A percentile compares a stretch with the other conserved stretches of the same genome.
Conservation (phyloP, 352 stramenopile species). For the Pythium insidiosum region DNA sequence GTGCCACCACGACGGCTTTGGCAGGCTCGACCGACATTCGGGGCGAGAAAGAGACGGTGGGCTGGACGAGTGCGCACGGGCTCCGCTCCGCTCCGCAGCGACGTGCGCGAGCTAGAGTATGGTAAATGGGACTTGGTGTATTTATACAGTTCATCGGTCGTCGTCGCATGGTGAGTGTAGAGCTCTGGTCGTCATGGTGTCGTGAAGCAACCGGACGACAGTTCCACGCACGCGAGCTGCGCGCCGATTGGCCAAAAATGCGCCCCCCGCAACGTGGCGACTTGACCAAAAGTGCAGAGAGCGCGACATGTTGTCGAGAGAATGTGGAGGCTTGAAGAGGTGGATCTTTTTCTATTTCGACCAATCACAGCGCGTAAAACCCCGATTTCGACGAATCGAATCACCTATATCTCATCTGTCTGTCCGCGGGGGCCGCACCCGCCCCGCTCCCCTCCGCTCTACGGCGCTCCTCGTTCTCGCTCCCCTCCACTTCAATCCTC, state of each 20-base stretch:
- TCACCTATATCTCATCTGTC: neutral
- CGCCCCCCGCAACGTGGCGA: slow-evolving; percentile 6
- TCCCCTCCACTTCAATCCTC: slow-evolving; percentile 14
- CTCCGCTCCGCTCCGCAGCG: neutral
- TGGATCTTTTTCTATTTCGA: neutral
- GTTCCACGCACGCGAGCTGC: neutral
- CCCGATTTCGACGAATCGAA: neutral
- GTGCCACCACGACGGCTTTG: neutral
- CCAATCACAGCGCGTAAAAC: slow-evolving; percentile 9
- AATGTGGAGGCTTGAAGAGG: neutral
- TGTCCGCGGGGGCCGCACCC: neutral
- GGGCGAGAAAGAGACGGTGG: slow-evolving; percentile 2
- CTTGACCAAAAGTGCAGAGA: too few species aligned
- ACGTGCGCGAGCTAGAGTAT: neutral
- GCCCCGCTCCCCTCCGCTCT: neutral
- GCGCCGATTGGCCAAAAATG: slow-evolving; percentile 8
- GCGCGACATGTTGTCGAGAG: neutral
- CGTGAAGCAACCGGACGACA: neutral
- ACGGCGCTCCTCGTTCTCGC: neutral
- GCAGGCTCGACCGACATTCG: neutral
- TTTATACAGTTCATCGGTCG: too few species aligned
- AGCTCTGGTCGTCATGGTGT: neutral
- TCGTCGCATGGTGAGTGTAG: neutral
- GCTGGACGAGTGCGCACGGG: neutral
- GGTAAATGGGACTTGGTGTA: too few species aligned